A percentile compares a stretch with the other conserved stretches of the same genome.
These are phyloP conservation scores for Penicillium roqueforti DNA, from an alignment of 495 filamentous ascomycete genomes.

Conservation along the genomic window DNA sequence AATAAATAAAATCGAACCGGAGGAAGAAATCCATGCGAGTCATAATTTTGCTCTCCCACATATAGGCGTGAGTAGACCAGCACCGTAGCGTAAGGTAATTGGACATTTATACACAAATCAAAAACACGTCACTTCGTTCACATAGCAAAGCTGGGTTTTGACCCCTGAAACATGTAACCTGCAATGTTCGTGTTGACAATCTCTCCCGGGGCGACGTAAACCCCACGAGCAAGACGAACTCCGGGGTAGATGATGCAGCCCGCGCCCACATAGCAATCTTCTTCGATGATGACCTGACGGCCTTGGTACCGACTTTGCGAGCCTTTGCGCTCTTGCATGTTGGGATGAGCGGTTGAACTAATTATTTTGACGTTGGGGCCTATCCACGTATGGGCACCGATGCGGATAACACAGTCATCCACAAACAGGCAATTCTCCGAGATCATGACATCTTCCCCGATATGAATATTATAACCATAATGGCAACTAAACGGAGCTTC, in stretches of 20 bases:
- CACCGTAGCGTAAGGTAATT: background rate
- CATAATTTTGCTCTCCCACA: background rate
- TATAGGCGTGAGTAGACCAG: background rate
- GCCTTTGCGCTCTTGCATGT: conserved; percentile 71
- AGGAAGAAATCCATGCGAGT: background rate
- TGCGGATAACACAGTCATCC: conserved; percentile 68
- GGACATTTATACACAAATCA: background rate
- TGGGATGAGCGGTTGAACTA: conserved; percentile 67
- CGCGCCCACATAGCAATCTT: conserved; percentile 86
- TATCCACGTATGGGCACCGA: conserved; percentile 75
- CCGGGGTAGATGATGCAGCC: conserved; percentile 76
- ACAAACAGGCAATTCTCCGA: conserved; percentile 83
- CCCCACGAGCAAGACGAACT: conserved; percentile 39
- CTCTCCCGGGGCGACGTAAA: conserved; percentile 45
- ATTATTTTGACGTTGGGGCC: conserved; percentile 87
- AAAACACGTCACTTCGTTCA: conserved; percentile 19
- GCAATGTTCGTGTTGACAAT: conserved; percentile 45
- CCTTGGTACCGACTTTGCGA: conserved; percentile 69
- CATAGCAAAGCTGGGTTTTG: conserved; percentile 41
- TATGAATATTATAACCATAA: conserved; percentile 90
- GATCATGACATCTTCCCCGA: conserved; percentile 84
- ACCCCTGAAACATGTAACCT: conserved; percentile 44
- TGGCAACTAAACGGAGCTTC: conserved; percentile 91
- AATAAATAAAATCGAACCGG: background rate
- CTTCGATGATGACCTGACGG: conserved; percentile 72